A percentile compares a stretch with the other conserved stretches of the same genome.
phyloP scores from a whole-genome alignment of 495 filamentous ascomycete genomes.

The Aspergillus diversus region DNA sequence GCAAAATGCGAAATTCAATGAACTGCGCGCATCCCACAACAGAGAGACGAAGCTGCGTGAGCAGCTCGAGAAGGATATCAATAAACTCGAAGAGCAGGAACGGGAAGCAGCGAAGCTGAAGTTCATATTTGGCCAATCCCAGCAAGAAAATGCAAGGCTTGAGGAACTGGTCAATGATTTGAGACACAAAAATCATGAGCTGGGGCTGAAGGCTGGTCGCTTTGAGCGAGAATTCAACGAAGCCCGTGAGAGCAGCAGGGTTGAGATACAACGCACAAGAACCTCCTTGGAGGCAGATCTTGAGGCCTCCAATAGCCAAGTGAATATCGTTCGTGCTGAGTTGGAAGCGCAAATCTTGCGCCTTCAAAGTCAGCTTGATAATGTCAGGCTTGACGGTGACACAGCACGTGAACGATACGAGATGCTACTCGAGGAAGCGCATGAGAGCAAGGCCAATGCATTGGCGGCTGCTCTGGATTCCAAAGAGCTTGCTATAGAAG shows the following conservation, averaged over 20 bases:
- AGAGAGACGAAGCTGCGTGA: constrained; percentile 77
- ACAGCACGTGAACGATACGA: constrained; percentile 73
- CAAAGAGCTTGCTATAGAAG: constrained; percentile 66
- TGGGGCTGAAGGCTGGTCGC: constrained; percentile 62
- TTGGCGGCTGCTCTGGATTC: constrained; percentile 60
- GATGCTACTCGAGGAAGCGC: constrained; percentile 75
- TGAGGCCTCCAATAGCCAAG: constrained; percentile 78
- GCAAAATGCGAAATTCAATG: constrained; percentile 72
- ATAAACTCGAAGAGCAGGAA: constrained; percentile 74
- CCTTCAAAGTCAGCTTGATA: constrained; percentile 71
- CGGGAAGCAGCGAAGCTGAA: constrained; percentile 63
- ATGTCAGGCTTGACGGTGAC: constrained; percentile 71
- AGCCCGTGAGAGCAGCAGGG: constrained; percentile 71
- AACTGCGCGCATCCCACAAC: constrained; percentile 75
- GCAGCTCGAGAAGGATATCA: constrained; percentile 78
- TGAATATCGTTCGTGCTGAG: constrained; percentile 76
- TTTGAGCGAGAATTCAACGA: constrained; percentile 83
- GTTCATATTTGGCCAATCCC: constrained; percentile 58
- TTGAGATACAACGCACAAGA: constrained; percentile 78
- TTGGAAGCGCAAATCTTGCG: constrained; percentile 73
- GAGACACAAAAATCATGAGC: constrained; percentile 67
- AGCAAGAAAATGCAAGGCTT: constrained; percentile 60
- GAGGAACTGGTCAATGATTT: constrained; percentile 67
- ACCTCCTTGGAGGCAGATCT: constrained; percentile 79
- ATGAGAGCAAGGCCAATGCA: constrained; percentile 53